Base-by-base conservation (phyloP, 2,329 filamentous ascomycete species). In the Ophiostoma perfectum region DNA sequence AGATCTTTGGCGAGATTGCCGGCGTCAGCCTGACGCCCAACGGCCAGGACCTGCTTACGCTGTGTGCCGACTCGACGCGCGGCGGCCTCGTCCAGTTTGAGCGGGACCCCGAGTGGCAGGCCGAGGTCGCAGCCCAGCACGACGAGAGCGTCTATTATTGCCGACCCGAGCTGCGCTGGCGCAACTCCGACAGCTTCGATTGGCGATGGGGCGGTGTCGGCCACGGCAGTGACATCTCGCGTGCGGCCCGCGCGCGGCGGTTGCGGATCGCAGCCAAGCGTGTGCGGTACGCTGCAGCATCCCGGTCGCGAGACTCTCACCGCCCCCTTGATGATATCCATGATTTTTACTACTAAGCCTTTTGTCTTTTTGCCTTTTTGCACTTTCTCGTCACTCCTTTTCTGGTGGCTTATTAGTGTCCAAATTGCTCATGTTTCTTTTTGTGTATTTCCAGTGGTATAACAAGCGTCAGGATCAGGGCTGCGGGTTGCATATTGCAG, bases 1-100 rank as follows among this genome's bases (percentile, higher is more conserved):
- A 91, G 70, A 83, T 93, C 68, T 92, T 93, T 76, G 90, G 91
- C 47, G 88, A 91, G 74, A 86, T 92, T 70, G 90, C 86, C 7
- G 91, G 91, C 18, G 79, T 90, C 4, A 81, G 82, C 27, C 88
- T 93, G 55, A 86, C 87, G 65, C 7, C 60, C 60, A 41, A 63
- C n/a, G 91, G 90, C 0, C 83, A 85, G 67, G 85, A 89, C 68
- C 77, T 94, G n/a, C 84, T 87, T 66, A 81, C 92, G 2, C 83
- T 90, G 9, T 91, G 90, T 73, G 84, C 83, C 65, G 90, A 93
- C 73, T 77, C 77, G 49, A 79, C 81, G 67, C 85, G 90, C 49
- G 90, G 90, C 47, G 90, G 90, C 1, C 76, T 92, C 44, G 76
- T 90, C 73, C 83, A 88, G 74, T 80, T 90, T 63, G 85, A 88